Evolutionary conservation across 139 green algal genomes (phyloP), one percentile per base, ranked within the genome.

Genomic region (Deuterostichococcus epilithicus): DNA sequence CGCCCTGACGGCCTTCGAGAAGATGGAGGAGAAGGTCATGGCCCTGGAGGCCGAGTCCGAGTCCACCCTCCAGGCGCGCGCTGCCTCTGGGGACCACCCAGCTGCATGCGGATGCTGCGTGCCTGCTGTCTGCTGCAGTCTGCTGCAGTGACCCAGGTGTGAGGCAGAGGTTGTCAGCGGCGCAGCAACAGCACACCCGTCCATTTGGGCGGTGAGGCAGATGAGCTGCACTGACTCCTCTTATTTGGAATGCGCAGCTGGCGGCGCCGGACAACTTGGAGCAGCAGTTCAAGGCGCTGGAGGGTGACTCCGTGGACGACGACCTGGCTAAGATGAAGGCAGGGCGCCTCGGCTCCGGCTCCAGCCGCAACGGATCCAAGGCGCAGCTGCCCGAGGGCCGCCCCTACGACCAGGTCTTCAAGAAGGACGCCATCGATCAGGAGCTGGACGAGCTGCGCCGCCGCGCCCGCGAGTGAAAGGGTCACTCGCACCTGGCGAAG

Each of bases 1-100:
- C 79, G 85, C 93, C 0, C 77, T 97, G 22, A 89, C 88, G 10
- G 96, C 96, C 1, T 99, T 99, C 82, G 95, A 98, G 73, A 92
- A 91, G 74, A 99, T 99, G 96, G 96, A 99, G 86, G 95, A 99
- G 86, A 98, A 98, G 88, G 93, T 98, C 30, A 87, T 99, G 79
- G 73, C 86, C 23, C 86, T 98, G 91, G 96, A 99, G 87, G 89
- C 92, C 4, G 87, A 98, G 84, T 87, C 90, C 10, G 95, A 99
- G 78, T 93, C 94, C 42, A 88, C 89, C n/a, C 81, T 84, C 44
- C 73, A 90, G 83, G 84, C 92, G 38, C 74, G 76, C 30, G 23
- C 38, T 73, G 33, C 13, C 15, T 42, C 38, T 38, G 1, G 18
- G 23, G 18, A 67, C 6, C 65, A 65, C 23, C 42, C 10, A 66